Evolutionary conservation across 2,329 filamentous ascomycete genomes (phyloP), one percentile per base, ranked within the genome.

Genomic region (Paecilomyces dactylethromorphus): DNA sequence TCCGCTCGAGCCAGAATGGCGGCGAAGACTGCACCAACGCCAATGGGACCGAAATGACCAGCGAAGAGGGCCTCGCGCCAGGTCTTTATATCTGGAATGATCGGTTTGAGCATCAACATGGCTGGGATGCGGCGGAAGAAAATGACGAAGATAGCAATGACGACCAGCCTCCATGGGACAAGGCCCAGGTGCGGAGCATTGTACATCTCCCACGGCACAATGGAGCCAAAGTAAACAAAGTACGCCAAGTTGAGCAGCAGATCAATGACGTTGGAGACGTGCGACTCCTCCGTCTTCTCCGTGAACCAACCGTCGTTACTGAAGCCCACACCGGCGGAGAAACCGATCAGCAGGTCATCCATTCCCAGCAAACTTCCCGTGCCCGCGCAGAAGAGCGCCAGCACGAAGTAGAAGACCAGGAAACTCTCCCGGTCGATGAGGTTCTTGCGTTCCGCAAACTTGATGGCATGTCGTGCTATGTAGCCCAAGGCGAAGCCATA

Each of bases 301-400:
- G 90, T 90, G 69, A 99, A 99, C 94, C 94, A 99, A 64, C 94
- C 94, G 71, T 99, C 94, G 74, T 99, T 99, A 66, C 92, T 97
- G 80, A 99, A 99, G 57, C 94, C 94, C n/a, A 99, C 94, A 59
- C 94, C 94, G 58, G 90, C 91, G 13, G 93, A 88, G 69, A 99
- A 99, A 45, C 94, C 94, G 45, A 99, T 91, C 3, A 99, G 84
- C 55, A 99, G 78, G 74, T 99, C 94, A 73, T 99, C 94, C 68
- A 97, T 82, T 55, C 94, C 94, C 52, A 99, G 79, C 59, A 97
- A 84, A 74, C 91, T 92, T 31, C 94, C 94, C 0, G 93, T 93
- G 18, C 94, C 94, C 60, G 94, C 94, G 71, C 92, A 96, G 76
- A 97, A 99, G 22, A 99, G 84, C 1, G 94, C 93, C 58, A 99